phyloP scores from a whole-genome alignment of 192 early-diverging fungal species.

The Backusella luteola region DNA sequence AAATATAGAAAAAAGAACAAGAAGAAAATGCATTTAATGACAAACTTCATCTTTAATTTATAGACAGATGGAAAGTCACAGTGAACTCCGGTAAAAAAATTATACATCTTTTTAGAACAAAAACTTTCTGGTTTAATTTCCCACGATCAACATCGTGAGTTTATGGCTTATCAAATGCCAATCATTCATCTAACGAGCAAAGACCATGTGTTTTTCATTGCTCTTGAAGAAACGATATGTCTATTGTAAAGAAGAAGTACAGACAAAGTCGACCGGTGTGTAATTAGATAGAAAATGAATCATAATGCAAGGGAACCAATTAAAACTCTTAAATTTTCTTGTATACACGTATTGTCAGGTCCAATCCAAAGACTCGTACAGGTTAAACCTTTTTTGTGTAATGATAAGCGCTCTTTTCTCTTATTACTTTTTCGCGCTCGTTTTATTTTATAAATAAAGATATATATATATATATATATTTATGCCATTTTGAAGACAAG shows the following conservation, averaged over 20 bases:
- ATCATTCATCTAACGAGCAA: too few species aligned
- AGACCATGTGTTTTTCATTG: neutral
- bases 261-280: neutral
- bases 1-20: neutral
- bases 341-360: constrained; percentile 7
- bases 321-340: neutral
- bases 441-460: neutral
- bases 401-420: neutral
- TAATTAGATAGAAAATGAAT: neutral
- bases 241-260: neutral
- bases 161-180: neutral
- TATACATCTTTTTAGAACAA: neutral
- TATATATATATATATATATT: too few species aligned
- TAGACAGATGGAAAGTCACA: neutral
- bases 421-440: neutral
- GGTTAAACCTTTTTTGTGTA: neutral
- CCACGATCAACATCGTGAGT: neutral
- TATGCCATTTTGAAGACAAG: too few species aligned
- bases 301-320: constrained; percentile 18
- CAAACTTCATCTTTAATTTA: neutral
- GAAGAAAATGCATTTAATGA: neutral
- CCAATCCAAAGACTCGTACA: neutral
- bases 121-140: neutral
- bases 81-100: neutral
- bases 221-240: neutral